These are phyloP conservation scores for Auricularia auricula-judae DNA, from an alignment of 768 basidiomycete species.

Conservation along the genomic window DNA sequence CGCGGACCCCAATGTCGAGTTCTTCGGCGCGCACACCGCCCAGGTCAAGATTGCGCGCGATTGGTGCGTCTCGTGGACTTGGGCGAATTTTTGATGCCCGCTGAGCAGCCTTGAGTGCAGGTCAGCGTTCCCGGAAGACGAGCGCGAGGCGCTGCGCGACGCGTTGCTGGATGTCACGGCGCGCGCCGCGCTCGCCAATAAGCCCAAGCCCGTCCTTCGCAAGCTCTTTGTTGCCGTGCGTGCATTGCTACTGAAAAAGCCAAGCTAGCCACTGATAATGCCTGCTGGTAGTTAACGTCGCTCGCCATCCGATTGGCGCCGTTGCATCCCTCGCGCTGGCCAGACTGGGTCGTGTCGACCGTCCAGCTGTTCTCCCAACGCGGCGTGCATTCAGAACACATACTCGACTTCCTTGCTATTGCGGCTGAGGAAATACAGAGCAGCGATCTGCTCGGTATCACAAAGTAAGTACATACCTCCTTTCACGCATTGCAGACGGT, in stretches of 20 bases:
- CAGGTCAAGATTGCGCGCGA: slow-evolving; percentile 91
- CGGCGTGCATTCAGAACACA: slow-evolving; percentile 45
- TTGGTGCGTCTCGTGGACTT: slow-evolving; percentile 43
- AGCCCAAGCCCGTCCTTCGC: slow-evolving; percentile 62
- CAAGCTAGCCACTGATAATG: neutral
- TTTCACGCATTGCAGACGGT: no score
- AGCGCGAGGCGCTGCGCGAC: slow-evolving; percentile 47
- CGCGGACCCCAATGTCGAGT: slow-evolving; percentile 74
- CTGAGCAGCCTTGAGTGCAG: slow-evolving; percentile 28
- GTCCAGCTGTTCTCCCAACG: slow-evolving; percentile 49
- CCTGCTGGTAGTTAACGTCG: slow-evolving; percentile 39
- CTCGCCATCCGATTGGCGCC: slow-evolving; percentile 63
- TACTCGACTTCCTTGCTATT: slow-evolving; percentile 72
- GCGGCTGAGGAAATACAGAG: slow-evolving; percentile 72
- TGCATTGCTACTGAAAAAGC: slow-evolving; percentile 5
- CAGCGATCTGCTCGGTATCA: slow-evolving; percentile 62
- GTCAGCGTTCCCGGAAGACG: slow-evolving; percentile 61
- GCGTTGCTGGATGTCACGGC: slow-evolving; percentile 61
- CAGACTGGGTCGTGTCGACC: slow-evolving; percentile 62
- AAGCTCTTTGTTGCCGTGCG: slow-evolving; percentile 83
- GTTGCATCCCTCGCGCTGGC: slow-evolving; percentile 49
- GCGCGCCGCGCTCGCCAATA: slow-evolving; percentile 46
- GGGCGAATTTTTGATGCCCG: neutral
- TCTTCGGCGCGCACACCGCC: slow-evolving; percentile 89
- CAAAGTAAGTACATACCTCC: slow-evolving; percentile 43